Evolutionary conservation across 352 stramenopile species (phyloP).

Genomic region (Phytophthora macrochlamydospora): DNA sequence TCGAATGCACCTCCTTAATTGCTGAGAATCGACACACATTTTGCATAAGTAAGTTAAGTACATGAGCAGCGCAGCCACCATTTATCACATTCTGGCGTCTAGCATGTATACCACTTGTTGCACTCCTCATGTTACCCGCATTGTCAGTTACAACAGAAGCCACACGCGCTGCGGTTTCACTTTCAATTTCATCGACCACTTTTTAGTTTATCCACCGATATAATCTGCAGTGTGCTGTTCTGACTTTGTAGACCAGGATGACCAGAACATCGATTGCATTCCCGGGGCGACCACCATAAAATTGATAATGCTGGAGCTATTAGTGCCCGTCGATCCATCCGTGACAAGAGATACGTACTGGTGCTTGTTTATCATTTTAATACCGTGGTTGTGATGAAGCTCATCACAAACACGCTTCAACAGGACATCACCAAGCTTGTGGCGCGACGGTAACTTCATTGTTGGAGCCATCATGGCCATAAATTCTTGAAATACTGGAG

Average conservation of each 20-base stretch:
- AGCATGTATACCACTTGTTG: too few relatives aligned
- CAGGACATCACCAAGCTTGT: slow-evolving; percentile 2
- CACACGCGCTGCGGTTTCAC: background rate
- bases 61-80: too few relatives aligned
- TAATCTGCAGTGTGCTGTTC: background rate
- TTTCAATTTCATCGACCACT: background rate
- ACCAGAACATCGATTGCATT: slow-evolving; percentile 1
- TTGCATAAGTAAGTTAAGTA: too few relatives aligned
- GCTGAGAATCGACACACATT: too few relatives aligned
- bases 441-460: background rate
- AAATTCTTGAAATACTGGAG: slow-evolving; percentile 7
- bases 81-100: too few relatives aligned
- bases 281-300: slow-evolving; percentile 4
- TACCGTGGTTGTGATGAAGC: background rate
- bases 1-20: too few relatives aligned
- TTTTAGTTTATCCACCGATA: slow-evolving; percentile 4
- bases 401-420: slow-evolving; percentile 2
- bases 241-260: slow-evolving; percentile 4
- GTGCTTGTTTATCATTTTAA: slow-evolving; percentile 1
- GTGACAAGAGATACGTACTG: background rate
- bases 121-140: too few relatives aligned
- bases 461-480: slow-evolving; percentile 4
- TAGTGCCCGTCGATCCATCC: slow-evolving; percentile 1
- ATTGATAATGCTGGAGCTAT: slow-evolving; percentile 5
- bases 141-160: background rate